Conservation (phyloP, 139 green algal species). For the Klebsormidium nitens region DNA sequence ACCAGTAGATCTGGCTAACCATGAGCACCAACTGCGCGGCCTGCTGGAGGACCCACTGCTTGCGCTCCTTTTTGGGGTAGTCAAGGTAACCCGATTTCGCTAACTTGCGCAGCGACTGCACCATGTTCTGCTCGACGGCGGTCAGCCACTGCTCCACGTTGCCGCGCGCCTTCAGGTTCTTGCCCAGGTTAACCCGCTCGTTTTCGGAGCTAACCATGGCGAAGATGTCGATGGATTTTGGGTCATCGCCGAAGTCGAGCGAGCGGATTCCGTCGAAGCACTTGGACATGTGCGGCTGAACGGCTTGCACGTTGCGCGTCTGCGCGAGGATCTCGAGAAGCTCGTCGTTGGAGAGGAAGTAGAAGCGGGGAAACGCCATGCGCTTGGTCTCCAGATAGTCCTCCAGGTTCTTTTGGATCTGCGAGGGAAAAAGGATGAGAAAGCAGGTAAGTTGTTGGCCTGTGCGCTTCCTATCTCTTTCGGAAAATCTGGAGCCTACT, state of each 20-base stretch:
- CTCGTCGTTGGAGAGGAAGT: conserved; percentile 81
- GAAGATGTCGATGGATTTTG: conserved; percentile 67
- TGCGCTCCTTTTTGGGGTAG: conserved; percentile 56
- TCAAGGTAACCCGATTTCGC: conserved; percentile 51
- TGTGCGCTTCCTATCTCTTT: no score
- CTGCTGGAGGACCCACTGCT: conserved; percentile 70
- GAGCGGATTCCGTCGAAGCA: conserved; percentile 81
- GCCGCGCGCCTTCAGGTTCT: conserved; percentile 72
- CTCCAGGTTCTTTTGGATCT: conserved; percentile 80
- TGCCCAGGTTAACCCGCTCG: conserved; percentile 69
- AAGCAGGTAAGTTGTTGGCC: no score
- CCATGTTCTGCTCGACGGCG: conserved; percentile 68
- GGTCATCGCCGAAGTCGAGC: conserved; percentile 77
- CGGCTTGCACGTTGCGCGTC: conserved; percentile 73
- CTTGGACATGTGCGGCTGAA: conserved; percentile 83
- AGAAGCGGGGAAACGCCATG: conserved; percentile 81
- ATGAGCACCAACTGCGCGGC: conserved; percentile 77
- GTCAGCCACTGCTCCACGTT: conserved; percentile 79
- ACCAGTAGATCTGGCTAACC: conserved; percentile 75
- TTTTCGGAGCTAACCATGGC: conserved; percentile 70
- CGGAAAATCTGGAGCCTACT: no score
- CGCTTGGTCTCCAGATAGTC: conserved; percentile 87
- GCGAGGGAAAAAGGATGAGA: no score
- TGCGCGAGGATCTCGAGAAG: conserved; percentile 78
- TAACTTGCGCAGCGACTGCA: conserved; percentile 50